Base-by-base conservation (phyloP, 2,329 filamentous ascomycete genomes). In the Fusarium goolgardi region DNA sequence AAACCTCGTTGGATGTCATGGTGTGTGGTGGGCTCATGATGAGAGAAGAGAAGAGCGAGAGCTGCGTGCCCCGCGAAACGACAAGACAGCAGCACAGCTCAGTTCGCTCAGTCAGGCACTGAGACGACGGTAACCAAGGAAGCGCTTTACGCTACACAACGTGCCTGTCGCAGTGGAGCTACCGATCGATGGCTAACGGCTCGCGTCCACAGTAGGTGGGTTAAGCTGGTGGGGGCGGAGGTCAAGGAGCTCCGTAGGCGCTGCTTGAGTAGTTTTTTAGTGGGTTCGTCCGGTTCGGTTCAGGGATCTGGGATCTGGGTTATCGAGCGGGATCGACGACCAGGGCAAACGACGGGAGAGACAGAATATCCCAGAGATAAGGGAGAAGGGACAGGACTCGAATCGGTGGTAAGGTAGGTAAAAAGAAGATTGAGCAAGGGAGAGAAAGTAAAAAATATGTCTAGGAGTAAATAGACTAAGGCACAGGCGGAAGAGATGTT, bases 1-100 rank as follows among this genome's bases (percentile, higher is more conserved):
- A 97, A 69, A 97, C 89, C 80, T 93, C 86, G 77, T 83, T 88
- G 73, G 88, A 88, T 73, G 85, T 85, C 81, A 90, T 88, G 66
- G 83, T 90, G 79, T 81, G 81, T 34, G 71, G 71, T 64, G 86
- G 86, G 73, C 84, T 82, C 86, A 90, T 89, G 77, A 71, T 81
- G 75, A 71, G 62, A 68, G 71, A 54, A 74, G 70, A 71, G 70
- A 73, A 74, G 73, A 73, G 71, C 70, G 54, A 65, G 63, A 65
- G 72, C 72, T 69, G 52, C 61, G 69, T 71, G 71, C 71, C 72
- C 72, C 72, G 69, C 72, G 71, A 57, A 67, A 73, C 58, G 71
- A 72, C 51, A 70, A 62, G 27, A 53, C 53, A 57, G 52, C 47
- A 71, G 68, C 70, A 66, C 58, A 35, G 60, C 47, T 51, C 47